These are phyloP conservation scores for Haematococcus lacustris DNA, from an alignment of 139 green algal species.

Conservation along the genomic window DNA sequence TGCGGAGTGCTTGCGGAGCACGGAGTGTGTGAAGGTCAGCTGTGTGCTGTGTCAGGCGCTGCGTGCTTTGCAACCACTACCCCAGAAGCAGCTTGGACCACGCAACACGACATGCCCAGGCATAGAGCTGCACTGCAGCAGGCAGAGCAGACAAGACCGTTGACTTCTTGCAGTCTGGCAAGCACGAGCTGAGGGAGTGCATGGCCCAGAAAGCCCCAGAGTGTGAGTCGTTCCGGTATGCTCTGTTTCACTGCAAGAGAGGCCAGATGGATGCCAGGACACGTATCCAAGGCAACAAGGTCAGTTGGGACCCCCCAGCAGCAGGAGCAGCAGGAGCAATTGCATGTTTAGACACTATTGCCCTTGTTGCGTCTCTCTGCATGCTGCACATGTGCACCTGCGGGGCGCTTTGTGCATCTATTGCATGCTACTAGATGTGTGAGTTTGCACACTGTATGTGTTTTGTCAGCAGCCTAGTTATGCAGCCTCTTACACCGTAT, in stretches of 20 bases:
- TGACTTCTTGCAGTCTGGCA: conserved; percentile 24
- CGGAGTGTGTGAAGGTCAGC: conserved; percentile 58
- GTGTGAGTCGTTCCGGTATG: conserved; percentile 53
- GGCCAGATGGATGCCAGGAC: conserved; percentile 66
- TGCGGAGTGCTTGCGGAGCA: conserved; percentile 61
- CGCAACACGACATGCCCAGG: background rate
- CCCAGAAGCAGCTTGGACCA: background rate
- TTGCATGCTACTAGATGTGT: too few relatives aligned
- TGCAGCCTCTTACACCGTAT: too few relatives aligned
- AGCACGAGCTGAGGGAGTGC: conserved; percentile 49
- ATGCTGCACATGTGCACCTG: too few relatives aligned
- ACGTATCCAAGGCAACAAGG: conserved; percentile 73
- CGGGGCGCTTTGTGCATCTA: too few relatives aligned
- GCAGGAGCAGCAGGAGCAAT: too few relatives aligned
- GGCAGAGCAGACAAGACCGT: background rate
- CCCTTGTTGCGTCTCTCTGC: too few relatives aligned
- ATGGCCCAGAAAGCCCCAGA: conserved; percentile 42
- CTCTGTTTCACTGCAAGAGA: conserved; percentile 59
- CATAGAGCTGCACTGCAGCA: background rate
- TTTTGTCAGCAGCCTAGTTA: too few relatives aligned
- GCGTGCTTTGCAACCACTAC: background rate
- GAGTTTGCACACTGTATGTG: too few relatives aligned
- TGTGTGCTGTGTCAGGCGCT: background rate
- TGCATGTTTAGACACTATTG: too few relatives aligned
- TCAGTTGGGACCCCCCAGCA: too few relatives aligned